Conservation (phyloP, 1,284 basidiomycete genomes). For the Cystobasidium pallidum region DNA sequence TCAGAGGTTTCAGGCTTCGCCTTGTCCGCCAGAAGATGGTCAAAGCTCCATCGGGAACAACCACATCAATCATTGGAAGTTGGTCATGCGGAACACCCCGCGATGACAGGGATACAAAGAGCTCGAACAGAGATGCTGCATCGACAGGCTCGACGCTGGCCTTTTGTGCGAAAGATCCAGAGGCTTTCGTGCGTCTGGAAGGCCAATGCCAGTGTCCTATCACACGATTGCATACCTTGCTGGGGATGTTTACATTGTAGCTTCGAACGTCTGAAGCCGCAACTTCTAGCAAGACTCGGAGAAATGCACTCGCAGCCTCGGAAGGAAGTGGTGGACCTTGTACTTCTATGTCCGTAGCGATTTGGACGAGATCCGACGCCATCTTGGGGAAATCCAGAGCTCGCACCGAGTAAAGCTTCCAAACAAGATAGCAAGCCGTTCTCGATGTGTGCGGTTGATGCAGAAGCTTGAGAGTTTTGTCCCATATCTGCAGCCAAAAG, state of each 20-base stretch:
- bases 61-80: slow-evolving; percentile 22
- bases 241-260: slow-evolving; percentile 77
- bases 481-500: slow-evolving; percentile 19
- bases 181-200: slow-evolving; percentile 54
- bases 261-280: slow-evolving; percentile 76
- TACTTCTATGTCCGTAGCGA: slow-evolving; percentile 77
- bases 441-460: slow-evolving; percentile 6
- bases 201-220: slow-evolving; percentile 70
- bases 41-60: slow-evolving; percentile 47
- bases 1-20: slow-evolving; percentile 2
- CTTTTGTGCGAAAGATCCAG: slow-evolving; percentile 44
- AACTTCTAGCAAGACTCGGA: slow-evolving; percentile 68
- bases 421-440: slow-evolving; percentile 21
- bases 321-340: slow-evolving; percentile 81
- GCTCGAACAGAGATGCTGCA: slow-evolving; percentile 66
- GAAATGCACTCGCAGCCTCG: slow-evolving; percentile 82
- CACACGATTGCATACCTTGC: slow-evolving; percentile 81
- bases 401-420: neutral
- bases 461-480: neutral
- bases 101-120: slow-evolving; percentile 63
- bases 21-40: neutral
- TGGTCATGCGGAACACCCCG: slow-evolving; percentile 9
- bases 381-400: slow-evolving; percentile 59
- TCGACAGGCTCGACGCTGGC: slow-evolving; percentile 61
- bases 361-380: slow-evolving; percentile 70